Evolutionary conservation across 805 yeast genomes (phyloP), one percentile per base, ranked within the genome.

Genomic region (Kodamaea jinghongensis): DNA sequence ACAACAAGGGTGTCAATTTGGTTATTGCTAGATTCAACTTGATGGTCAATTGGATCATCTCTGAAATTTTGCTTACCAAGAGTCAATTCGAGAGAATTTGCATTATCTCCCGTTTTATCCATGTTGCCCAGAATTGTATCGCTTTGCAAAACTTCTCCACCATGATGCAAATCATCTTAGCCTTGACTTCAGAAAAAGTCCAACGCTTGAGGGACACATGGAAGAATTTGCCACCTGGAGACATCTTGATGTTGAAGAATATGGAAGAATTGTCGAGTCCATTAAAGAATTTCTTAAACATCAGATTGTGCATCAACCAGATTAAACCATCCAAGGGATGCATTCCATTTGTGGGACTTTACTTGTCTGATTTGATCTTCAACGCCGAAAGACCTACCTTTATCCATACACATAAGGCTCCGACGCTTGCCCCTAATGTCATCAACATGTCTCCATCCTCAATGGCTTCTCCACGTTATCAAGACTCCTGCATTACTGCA

Each of bases 1-100:
- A 65, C 23, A 61, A 76, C 54, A 58, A 81, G n/a, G 96, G 97
- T 0, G 80, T 89, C 27, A 87, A 86, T 46, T 64, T 91, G 34
- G 88, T 87, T 9, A 81, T 88, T 28, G 75, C 95, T 0, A 70
- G 99, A 44, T 93, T 90, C 70, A 90, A 91, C 55, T 65, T 91
- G 43, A 81, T 86, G 67, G 90, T 86, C 5, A 87, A 86, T 51
- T 91, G 98, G 98, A 81, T 90, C 29, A 79, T 86, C 25, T 86
- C 96, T 0, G 96, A 91, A 64, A 78, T 93, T 40, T 60, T 88
- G 11, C 65, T 91, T 44, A 87, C 96, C 7, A 71, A 70, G 41
- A 66, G 73, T 31, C 67, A 76, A 17, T 69, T 67, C 2, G 76
- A 86, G 48, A 71, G 91, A 48, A 77, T 80, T 31, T 71, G 78